A percentile compares a stretch with the other conserved stretches of the same genome.
Evolutionary conservation across 108 stramenopile genomes (phyloP).

Genomic region (Cylindrotheca fusiformis): DNA sequence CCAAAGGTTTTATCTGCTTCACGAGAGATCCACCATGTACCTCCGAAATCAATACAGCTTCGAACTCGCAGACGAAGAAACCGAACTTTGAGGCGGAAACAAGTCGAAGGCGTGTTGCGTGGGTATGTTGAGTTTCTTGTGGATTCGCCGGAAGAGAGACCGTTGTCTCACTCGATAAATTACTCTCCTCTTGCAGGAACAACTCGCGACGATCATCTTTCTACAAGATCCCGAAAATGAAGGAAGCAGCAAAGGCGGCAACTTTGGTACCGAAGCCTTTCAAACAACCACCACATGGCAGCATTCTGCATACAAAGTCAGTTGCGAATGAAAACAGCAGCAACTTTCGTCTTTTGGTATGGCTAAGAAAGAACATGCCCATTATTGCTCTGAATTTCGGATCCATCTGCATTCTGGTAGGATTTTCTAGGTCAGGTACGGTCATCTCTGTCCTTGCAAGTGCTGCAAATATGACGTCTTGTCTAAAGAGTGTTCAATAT

Average conservation of each 20-base stretch:
- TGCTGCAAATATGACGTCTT: no score
- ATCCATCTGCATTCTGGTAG: constrained; percentile 56
- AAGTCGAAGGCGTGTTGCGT: constrained; percentile 28
- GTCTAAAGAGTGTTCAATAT: no score
- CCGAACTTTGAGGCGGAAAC: no score
- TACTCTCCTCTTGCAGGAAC: no score
- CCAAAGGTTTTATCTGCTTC: no score
- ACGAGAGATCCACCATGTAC: no score
- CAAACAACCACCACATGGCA: constrained; percentile 10
- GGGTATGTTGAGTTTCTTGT: constrained; percentile 39
- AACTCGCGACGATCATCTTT: no score
- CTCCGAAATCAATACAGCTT: no score
- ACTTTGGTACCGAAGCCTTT: constrained; percentile 21
- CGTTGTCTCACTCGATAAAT: constrained; percentile 19
- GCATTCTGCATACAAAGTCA: neutral
- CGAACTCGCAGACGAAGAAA: no score
- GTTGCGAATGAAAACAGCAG: neutral
- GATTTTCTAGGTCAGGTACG: constrained; percentile 56
- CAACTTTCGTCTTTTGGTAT: constrained; percentile 23
- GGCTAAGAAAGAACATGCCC: constrained; percentile 53
- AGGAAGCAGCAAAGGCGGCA: neutral
- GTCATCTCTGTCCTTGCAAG: constrained; percentile 14
- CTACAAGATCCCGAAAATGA: neutral
- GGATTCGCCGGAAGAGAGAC: constrained; percentile 21
- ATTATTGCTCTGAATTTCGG: constrained; percentile 73